phyloP scores from a whole-genome alignment of 2,329 filamentous ascomycete species.

The Nothopassalora personata region DNA sequence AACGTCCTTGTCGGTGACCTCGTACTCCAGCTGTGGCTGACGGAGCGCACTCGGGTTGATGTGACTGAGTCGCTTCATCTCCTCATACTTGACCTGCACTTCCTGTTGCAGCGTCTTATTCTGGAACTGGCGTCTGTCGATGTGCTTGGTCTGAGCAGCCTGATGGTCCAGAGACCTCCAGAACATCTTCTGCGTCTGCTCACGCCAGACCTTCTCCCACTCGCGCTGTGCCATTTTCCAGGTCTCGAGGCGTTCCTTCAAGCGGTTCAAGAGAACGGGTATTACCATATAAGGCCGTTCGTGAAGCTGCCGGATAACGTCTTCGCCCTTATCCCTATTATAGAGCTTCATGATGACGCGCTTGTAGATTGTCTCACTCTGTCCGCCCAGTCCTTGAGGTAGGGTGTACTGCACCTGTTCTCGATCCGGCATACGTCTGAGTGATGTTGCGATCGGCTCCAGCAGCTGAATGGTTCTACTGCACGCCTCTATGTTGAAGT shows the following conservation, averaged over 20 bases:
- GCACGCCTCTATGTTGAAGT: slow-evolving; percentile 96
- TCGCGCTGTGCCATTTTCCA: slow-evolving; percentile 96
- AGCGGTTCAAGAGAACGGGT: slow-evolving; percentile 76
- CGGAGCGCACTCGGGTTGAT: slow-evolving; percentile 25
- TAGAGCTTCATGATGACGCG: slow-evolving; percentile 98
- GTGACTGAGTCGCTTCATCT: slow-evolving; percentile 63
- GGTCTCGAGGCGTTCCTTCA: slow-evolving; percentile 95
- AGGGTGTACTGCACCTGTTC: slow-evolving; percentile 72
- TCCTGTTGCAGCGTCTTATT: slow-evolving; percentile 85
- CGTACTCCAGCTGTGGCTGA: slow-evolving; percentile 63
- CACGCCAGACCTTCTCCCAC: slow-evolving; percentile 98
- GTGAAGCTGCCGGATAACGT: slow-evolving; percentile 85
- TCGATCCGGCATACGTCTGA: slow-evolving; percentile 63
- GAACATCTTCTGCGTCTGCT: slow-evolving; percentile 90
- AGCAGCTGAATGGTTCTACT: slow-evolving; percentile 92
- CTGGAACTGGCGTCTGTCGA: slow-evolving; percentile 80
- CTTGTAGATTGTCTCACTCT: slow-evolving; percentile 95
- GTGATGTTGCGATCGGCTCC: slow-evolving; percentile 87
- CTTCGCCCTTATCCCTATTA: slow-evolving; percentile 72
- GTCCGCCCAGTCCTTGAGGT: slow-evolving; percentile 77
- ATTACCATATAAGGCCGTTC: slow-evolving; percentile 77
- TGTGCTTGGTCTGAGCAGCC: slow-evolving; percentile 80
- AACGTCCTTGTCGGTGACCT: slow-evolving; percentile 56
- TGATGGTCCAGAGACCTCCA: slow-evolving; percentile 96
- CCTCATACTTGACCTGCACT: slow-evolving; percentile 88